Evolutionary conservation across 73 alveolate genomes (phyloP), one percentile per base, ranked within the genome.

Genomic region (Paramecium sonneborni): DNA sequence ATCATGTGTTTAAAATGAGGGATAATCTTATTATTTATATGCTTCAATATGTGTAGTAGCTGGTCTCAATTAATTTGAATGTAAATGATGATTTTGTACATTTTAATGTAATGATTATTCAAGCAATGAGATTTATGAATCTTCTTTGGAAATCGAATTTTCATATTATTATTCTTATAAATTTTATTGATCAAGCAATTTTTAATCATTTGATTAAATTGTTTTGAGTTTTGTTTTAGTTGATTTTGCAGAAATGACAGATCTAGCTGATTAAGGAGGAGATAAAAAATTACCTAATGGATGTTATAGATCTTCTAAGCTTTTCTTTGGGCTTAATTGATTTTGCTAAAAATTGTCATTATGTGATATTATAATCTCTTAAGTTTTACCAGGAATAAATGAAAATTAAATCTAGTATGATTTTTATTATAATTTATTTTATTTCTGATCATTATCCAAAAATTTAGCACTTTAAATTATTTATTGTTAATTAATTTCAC

Each of bases 141-240:
- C 84, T 12, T 62, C 84, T 62, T 62, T 62, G 6, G 84, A 62
- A 9, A 30, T 12, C 6, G 84, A 26, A 62, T 62, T 62, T 30
- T 62, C 39, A 26, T 6, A 30, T 32, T 30, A 12, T 62, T 62
- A 26, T 26, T 62, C 84, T 14, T 62, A 26, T 1, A 23, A 12
- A 9, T 30, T 62, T 62, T 26, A 26, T 26, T 26, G 46, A 12
- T 62, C 39, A 62, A 11, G 14, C 20, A 30, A 2, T 62, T 62
- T 30, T 62, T 3, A 30, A 62, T 62, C 84, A 62, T 62, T 62
- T 30, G 84, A 62, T 62, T 62, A 62, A 0, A 62, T 1, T 26
- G 84, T 62, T 62, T 62, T 62, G 2, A 62, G 84, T 32, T 62
- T 62, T 11, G 84, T 62, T 62, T 62, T 62, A 9, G 84, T 62